phyloP scores from a whole-genome alignment of 768 basidiomycete genomes.

The Pleurotus sapidus region DNA sequence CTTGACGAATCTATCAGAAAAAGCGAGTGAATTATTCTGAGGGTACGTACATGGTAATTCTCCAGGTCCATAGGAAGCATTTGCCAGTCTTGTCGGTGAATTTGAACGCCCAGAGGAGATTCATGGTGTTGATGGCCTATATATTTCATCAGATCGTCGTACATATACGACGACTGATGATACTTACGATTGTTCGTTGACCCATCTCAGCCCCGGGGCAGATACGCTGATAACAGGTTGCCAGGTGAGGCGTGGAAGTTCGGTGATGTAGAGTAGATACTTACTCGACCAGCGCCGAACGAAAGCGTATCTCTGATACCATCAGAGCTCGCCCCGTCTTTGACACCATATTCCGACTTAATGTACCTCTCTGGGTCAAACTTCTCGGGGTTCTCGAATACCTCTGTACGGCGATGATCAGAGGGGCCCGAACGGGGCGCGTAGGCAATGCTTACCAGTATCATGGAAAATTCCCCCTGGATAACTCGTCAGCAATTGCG shows the following conservation, averaged over 20 bases:
- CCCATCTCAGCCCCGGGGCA: neutral
- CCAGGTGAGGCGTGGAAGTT: too few relatives aligned
- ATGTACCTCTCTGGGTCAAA: slow-evolving; percentile 15
- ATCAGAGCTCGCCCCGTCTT: slow-evolving; percentile 9
- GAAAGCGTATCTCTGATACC: slow-evolving; percentile 11
- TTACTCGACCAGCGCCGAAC: slow-evolving; percentile 17
- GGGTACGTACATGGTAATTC: neutral
- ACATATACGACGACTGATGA: too few relatives aligned
- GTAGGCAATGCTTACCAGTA: neutral
- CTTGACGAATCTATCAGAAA: neutral
- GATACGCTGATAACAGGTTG: neutral
- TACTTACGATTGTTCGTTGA: neutral
- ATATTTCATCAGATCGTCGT: too few relatives aligned
- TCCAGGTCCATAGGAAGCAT: neutral
- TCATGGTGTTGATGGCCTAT: slow-evolving; percentile 19
- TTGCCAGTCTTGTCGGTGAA: slow-evolving; percentile 10
- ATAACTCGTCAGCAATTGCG: neutral
- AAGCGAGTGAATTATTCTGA: neutral
- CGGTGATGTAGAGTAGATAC: neutral
- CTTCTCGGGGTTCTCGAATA: slow-evolving; percentile 9
- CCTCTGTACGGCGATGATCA: neutral
- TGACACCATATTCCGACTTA: slow-evolving; percentile 12
- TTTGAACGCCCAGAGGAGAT: slow-evolving; percentile 28
- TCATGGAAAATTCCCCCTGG: slow-evolving; percentile 4
- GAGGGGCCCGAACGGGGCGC: neutral